phyloP scores from a whole-genome alignment of 2,329 filamentous ascomycete species.

The Aspergillus quadrilineatus region DNA sequence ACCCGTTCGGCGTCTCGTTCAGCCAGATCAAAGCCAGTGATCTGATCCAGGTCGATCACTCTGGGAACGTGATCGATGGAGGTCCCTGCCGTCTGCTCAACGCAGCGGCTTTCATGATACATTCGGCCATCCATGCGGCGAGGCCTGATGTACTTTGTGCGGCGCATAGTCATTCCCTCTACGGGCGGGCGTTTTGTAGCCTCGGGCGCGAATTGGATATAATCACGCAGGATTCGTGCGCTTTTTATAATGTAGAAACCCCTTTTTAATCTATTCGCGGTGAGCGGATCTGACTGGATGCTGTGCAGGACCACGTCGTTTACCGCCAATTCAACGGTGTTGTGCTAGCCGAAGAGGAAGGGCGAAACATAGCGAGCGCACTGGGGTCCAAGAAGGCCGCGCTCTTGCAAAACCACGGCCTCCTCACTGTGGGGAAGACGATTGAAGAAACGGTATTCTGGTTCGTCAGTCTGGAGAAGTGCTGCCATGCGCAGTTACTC shows the following conservation, averaged over 20 bases:
- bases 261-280: background rate
- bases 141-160: conserved; percentile 57
- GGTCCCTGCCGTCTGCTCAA: conserved; percentile 52
- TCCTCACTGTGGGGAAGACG: conserved; percentile 50
- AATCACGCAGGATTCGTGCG: conserved; percentile 47
- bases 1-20: conserved; percentile 64
- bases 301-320: conserved; percentile 48
- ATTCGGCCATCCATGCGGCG: conserved; percentile 54
- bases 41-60: conserved; percentile 64
- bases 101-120: conserved; percentile 53
- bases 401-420: conserved; percentile 55
- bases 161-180: conserved; percentile 56
- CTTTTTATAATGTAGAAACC: conserved; percentile 40
- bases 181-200: conserved; percentile 48
- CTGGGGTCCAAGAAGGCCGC: conserved; percentile 54
- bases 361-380: conserved; percentile 51
- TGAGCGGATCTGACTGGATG: background rate
- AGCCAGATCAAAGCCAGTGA: conserved; percentile 63
- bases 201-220: conserved; percentile 46
- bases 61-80: conserved; percentile 63
- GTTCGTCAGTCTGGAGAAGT: conserved; percentile 56
- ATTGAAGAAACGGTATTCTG: conserved; percentile 55
- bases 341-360: conserved; percentile 54
- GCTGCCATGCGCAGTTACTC: conserved; percentile 54
- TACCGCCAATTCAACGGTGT: conserved; percentile 56